Conservation (phyloP, 2,329 filamentous ascomycete species). For the Tolypocladium nubicola region DNA sequence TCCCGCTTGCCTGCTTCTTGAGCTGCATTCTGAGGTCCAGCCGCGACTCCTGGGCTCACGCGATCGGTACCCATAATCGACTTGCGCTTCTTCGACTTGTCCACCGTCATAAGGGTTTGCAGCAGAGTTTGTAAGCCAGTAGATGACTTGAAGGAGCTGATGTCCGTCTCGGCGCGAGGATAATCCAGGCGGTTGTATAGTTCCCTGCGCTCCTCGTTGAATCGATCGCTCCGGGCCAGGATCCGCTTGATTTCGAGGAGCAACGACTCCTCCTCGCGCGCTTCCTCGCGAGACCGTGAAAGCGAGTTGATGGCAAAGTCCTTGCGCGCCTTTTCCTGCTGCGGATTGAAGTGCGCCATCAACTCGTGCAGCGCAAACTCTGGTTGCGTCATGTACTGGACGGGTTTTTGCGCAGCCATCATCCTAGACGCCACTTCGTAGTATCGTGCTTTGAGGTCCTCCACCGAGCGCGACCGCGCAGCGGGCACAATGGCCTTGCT, state of each 20-base stretch:
- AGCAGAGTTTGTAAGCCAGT: constrained; percentile 70
- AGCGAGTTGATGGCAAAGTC: constrained; percentile 73
- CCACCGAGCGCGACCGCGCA: constrained; percentile 56
- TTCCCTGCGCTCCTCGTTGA: constrained; percentile 81
- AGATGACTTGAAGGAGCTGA: constrained; percentile 69
- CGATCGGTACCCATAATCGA: constrained; percentile 53
- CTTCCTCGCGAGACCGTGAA: constrained; percentile 73
- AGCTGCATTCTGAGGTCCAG: constrained; percentile 26
- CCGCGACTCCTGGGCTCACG: constrained; percentile 30
- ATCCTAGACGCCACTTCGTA: constrained; percentile 78
- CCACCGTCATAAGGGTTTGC: constrained; percentile 69
- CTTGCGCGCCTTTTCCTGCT: constrained; percentile 71
- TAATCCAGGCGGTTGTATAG: constrained; percentile 81
- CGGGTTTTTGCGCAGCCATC: constrained; percentile 69
- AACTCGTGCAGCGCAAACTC: constrained; percentile 78
- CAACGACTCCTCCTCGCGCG: constrained; percentile 82
- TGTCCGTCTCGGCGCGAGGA: constrained; percentile 59
- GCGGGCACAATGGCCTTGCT: constrained; percentile 44
- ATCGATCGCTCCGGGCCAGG: constrained; percentile 70
- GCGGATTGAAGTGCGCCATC: constrained; percentile 77
- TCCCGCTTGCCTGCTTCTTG: constrained; percentile 35
- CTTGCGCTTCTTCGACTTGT: constrained; percentile 84
- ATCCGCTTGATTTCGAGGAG: constrained; percentile 89
- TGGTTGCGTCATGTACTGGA: constrained; percentile 75
- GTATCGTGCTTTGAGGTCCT: constrained; percentile 85